Evolutionary conservation across 2,329 filamentous ascomycete species (phyloP).

Genomic region (Pseudocercospora musae): DNA sequence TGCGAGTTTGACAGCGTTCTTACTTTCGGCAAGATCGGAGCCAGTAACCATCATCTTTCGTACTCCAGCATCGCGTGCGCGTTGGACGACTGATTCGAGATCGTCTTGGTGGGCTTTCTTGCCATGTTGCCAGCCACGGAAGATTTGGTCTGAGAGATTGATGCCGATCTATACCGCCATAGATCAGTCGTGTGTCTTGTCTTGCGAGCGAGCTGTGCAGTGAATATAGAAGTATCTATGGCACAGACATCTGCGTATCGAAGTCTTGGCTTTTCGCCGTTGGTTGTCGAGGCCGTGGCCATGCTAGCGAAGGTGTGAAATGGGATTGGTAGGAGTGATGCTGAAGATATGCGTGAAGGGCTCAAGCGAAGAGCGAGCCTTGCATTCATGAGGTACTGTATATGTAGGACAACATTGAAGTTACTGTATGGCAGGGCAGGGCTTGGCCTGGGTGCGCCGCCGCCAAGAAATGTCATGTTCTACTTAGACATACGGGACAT

Average conservation of each 20-base stretch:
- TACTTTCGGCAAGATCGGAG: constrained; percentile 75
- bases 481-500: neutral
- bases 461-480: neutral
- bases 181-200: constrained; percentile 1
- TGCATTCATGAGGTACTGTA: too few relatives aligned
- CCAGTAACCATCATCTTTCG: constrained; percentile 90
- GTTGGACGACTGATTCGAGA: constrained; percentile 70
- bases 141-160: constrained; percentile 92
- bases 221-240: neutral
- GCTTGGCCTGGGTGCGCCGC: too few relatives aligned
- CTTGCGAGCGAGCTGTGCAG: neutral
- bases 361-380: constrained; percentile 6
- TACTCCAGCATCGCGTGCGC: constrained; percentile 76
- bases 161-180: constrained; percentile 67
- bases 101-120: constrained; percentile 72
- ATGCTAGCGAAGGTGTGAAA: neutral
- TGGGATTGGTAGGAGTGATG: neutral
- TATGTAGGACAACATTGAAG: too few relatives aligned
- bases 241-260: constrained; percentile 26
- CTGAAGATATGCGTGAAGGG: neutral
- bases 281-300: constrained; percentile 3
- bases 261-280: constrained; percentile 7
- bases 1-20: constrained; percentile 70
- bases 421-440: too few relatives aligned
- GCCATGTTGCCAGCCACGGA: constrained; percentile 78